These are phyloP conservation scores for Pyracantha coccinea DNA, from an alignment of 331 rosid genomes.

Conservation along the genomic window DNA sequence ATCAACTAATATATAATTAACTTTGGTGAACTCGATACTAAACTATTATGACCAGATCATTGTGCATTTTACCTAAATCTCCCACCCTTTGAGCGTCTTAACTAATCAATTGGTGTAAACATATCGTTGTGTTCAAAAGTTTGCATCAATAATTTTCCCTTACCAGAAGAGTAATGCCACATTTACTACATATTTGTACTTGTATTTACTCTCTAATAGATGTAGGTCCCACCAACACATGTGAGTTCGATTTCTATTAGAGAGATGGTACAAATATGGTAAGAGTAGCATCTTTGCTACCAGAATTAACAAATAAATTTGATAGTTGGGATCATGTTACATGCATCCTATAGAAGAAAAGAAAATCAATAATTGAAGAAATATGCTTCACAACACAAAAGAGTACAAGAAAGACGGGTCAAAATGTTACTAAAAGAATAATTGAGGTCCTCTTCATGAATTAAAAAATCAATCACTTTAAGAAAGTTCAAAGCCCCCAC, in stretches of 20 bases:
- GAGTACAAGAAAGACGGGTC: background rate
- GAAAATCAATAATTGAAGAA: constrained; percentile 6
- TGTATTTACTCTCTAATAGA: too few species aligned
- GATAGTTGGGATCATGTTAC: background rate
- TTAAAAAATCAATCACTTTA: constrained; percentile 15
- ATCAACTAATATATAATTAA: too few species aligned
- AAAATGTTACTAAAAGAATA: background rate
- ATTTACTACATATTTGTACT: too few species aligned
- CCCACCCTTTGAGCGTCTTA: too few species aligned
- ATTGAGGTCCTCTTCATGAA: constrained; percentile 16
- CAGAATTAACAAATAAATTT: constrained; percentile 4
- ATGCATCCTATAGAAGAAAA: constrained; percentile 3
- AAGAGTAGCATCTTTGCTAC: too few species aligned
- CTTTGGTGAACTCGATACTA: background rate
- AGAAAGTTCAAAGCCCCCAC: constrained; percentile 20
- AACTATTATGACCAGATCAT: too few species aligned
- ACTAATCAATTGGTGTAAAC: background rate
- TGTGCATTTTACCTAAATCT: too few species aligned
- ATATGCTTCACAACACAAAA: background rate
- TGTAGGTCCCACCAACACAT: too few species aligned
- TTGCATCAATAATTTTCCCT: background rate
- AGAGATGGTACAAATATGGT: too few species aligned
- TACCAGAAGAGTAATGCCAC: background rate
- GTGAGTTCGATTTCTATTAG: too few species aligned
- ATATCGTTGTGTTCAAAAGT: background rate